A percentile compares a stretch with the other conserved stretches of the same genome.
These are phyloP conservation scores for Tricholoma sp. DNA, from an alignment of 768 basidiomycete species.

Conservation along the genomic window DNA sequence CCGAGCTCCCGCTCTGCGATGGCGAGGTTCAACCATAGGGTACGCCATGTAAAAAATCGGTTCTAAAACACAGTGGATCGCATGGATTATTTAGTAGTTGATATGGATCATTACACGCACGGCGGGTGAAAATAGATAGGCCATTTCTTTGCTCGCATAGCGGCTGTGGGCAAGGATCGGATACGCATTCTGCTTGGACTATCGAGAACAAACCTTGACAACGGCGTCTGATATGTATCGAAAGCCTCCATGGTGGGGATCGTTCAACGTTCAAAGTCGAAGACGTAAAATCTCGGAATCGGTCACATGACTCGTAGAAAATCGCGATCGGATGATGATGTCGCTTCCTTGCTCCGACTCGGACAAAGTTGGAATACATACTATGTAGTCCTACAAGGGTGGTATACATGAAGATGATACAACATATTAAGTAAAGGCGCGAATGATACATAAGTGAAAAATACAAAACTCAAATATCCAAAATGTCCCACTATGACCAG, in stretches of 20 bases:
- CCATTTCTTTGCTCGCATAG: conserved; percentile 99
- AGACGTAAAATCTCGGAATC: neutral
- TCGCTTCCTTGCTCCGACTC: too few species aligned
- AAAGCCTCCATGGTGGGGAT: conserved; percentile 47
- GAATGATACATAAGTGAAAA: neutral
- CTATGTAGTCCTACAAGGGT: conserved; percentile 1
- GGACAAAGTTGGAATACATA: too few species aligned
- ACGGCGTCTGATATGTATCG: conserved; percentile 75
- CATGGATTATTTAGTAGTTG: neutral
- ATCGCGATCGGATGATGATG: too few species aligned
- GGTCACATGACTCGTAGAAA: neutral
- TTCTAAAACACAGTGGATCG: conserved; percentile 45
- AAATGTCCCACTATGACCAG: neutral
- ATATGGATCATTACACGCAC: conserved; percentile 39
- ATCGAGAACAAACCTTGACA: conserved; percentile 55
- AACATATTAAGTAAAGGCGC: conserved; percentile 6
- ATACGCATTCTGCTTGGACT: neutral
- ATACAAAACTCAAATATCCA: conserved; percentile 1
- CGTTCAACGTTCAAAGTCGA: neutral
- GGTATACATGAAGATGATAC: conserved; percentile 8
- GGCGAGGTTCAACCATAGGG: conserved; percentile 94
- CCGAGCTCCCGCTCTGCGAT: conserved; percentile 96
- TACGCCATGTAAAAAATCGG: conserved; percentile 92
- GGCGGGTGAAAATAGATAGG: conserved; percentile 89
- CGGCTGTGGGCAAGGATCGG: conserved; percentile 48